Evolutionary conservation across 2,329 filamentous ascomycete genomes (phyloP).

Genomic region (Claviceps purpurea): DNA sequence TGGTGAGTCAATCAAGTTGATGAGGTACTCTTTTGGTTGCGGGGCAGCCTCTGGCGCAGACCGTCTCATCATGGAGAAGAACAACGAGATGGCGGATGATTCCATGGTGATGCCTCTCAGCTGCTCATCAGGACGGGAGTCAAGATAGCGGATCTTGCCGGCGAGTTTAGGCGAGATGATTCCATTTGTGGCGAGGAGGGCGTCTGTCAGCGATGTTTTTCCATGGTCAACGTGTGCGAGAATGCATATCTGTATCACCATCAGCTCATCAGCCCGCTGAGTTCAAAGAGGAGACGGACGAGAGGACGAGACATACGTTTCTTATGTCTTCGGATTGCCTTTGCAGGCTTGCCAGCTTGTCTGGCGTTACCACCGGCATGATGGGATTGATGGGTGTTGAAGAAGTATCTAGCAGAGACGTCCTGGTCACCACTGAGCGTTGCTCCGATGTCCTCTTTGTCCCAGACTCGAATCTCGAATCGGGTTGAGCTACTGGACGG

Average conservation of each 20-base stretch:
- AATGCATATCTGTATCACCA: conserved; percentile 62
- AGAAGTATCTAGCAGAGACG: neutral
- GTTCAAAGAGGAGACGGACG: neutral
- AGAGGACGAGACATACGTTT: conserved; percentile 52
- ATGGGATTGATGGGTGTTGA: conserved; percentile 14
- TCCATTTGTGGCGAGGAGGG: conserved; percentile 93
- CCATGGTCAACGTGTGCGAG: conserved; percentile 95
- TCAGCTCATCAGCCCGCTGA: neutral
- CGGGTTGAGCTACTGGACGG: too few relatives aligned
- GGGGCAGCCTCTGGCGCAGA: conserved; percentile 53
- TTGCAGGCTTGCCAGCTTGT: conserved; percentile 85
- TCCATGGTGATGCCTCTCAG: conserved; percentile 98
- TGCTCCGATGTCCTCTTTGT: neutral
- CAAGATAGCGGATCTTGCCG: conserved; percentile 94
- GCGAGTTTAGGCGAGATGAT: conserved; percentile 97
- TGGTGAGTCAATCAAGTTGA: conserved; percentile 95
- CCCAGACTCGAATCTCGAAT: neutral
- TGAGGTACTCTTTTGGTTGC: conserved; percentile 75
- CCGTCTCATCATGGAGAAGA: conserved; percentile 81
- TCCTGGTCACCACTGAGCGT: neutral
- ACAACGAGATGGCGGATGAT: conserved; percentile 91
- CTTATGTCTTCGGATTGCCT: conserved; percentile 75
- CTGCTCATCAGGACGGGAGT: conserved; percentile 93
- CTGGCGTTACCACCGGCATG: conserved; percentile 87
- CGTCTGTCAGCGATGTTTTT: conserved; percentile 93